Conservation (phyloP, 345 rosid genomes). For the Nephelium lappaceum region DNA sequence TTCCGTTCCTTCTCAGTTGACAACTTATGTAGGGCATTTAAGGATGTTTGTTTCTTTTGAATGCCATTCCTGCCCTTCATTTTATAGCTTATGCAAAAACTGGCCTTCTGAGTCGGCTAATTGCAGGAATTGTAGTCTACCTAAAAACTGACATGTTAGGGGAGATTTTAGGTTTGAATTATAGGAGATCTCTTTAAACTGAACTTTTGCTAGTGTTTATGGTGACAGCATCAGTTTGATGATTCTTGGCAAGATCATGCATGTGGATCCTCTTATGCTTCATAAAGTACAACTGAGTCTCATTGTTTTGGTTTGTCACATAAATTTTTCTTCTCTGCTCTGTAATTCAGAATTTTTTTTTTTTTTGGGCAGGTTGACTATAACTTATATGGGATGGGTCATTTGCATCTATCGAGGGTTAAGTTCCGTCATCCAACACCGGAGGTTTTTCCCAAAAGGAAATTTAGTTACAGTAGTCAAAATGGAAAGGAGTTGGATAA, state of each 20-base stretch:
- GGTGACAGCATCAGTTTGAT: neutral
- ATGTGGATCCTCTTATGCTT: neutral
- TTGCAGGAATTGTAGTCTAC: neutral
- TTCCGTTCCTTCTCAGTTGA: neutral
- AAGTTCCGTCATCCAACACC: constrained; percentile 90
- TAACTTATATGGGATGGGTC: constrained; percentile 97
- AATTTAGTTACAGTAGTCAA: constrained; percentile 31
- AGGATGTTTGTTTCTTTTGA: neutral
- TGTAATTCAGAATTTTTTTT: constrained; percentile 12
- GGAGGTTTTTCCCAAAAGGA: constrained; percentile 42
- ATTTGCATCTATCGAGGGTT: constrained; percentile 74
- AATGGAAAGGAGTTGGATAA: constrained; percentile 36
- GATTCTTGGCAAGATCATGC: neutral
- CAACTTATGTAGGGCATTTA: neutral
- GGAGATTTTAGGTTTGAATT: neutral
- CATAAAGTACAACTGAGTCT: neutral
- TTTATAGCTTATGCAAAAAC: neutral
- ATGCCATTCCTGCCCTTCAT: neutral
- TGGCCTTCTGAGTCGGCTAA: neutral
- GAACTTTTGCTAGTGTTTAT: constrained; percentile 1
- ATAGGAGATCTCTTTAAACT: neutral
- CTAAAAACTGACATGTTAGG: neutral
- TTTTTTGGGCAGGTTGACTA: constrained; percentile 62
- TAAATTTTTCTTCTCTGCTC: constrained; percentile 4
- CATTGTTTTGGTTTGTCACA: neutral